Evolutionary conservation across 495 filamentous ascomycete genomes (phyloP), one percentile per base, ranked within the genome.

Genomic region (Hyaloscypha hepaticicola): DNA sequence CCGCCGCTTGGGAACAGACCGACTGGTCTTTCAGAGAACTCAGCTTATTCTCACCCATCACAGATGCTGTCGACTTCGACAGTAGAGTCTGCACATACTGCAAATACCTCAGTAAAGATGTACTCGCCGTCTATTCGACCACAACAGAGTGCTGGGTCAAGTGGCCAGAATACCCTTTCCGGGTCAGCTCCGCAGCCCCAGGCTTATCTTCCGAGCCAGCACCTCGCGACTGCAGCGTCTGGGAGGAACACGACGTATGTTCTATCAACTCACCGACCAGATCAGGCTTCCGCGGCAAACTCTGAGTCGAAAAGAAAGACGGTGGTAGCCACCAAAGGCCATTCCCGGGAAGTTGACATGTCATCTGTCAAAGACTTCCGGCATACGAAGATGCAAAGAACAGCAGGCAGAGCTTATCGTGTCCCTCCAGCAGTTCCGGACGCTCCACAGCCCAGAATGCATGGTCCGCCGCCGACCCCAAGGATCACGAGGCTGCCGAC

Each of bases 381-480:
- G 5, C 50, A 24, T 24, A 53, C 22, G 22, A 53, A 53, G 22
- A 53, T 2, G 7, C 21, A 53, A 53, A 53, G 5, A 24, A 19
- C 50, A 24, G 8, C 5, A 1, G 26, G 22, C 16, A 28, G 9
- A 31, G n/a, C 26, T 21, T 31, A 8, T 12, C 22, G 50, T 53
- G 53, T 60, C 25, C 69, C 53, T 28, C 66, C 63, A 51, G 38
- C 51, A 21, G 66, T 64, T 53, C 66, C 66, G 62, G 66, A 66
- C 48, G 21, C 64, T 53, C 63, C 70, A 62, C 41, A 38, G 24
- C 19, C 26, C 19, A 14, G 14, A 57, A 33, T 16, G 0, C 58
- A 66, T 24, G 24, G 41, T 6, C 70, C 67, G 21, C 70, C 70
- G 19, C 66, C 63, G 57, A 62, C 70, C 26, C 70, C 70, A 25